Conservation (phyloP, 2,329 filamentous ascomycete genomes). For the Botryosphaeria dothidea region DNA sequence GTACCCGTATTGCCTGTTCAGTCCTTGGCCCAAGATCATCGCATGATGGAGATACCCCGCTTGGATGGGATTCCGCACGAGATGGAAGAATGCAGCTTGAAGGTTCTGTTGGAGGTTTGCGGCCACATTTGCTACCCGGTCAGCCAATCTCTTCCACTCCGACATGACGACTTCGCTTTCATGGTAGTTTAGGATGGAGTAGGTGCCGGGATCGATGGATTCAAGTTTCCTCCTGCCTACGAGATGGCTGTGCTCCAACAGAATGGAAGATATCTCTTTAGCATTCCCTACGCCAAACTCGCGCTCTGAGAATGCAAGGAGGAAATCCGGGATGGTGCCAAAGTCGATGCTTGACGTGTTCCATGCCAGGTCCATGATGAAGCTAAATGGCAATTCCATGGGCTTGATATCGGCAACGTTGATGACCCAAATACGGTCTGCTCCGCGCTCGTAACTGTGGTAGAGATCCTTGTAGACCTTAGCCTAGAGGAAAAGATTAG, state of each 20-base stretch:
- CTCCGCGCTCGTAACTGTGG: conserved; percentile 23
- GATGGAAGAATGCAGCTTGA: conserved; percentile 60
- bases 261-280: conserved; percentile 4
- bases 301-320: conserved; percentile 6
- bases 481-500: background rate
- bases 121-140: conserved; percentile 10
- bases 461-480: conserved; percentile 20
- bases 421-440: conserved; percentile 26
- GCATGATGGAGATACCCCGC: conserved; percentile 54
- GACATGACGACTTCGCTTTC: conserved; percentile 22
- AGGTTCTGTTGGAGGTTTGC: conserved; percentile 44
- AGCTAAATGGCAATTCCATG: conserved; percentile 25
- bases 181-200: conserved; percentile 22
- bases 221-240: conserved; percentile 18
- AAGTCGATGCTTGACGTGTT: conserved; percentile 11
- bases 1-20: conserved; percentile 56
- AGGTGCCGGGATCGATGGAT: conserved; percentile 20
- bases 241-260: conserved; percentile 15
- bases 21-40: conserved; percentile 34
- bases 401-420: conserved; percentile 29
- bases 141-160: conserved; percentile 20
- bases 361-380: conserved; percentile 28
- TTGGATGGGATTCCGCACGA: conserved; percentile 57
- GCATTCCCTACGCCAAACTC: conserved; percentile 1
- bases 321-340: conserved; percentile 8